These are phyloP conservation scores for Bruguiera sexangula DNA, from an alignment of 345 rosid genomes.

Conservation along the genomic window DNA sequence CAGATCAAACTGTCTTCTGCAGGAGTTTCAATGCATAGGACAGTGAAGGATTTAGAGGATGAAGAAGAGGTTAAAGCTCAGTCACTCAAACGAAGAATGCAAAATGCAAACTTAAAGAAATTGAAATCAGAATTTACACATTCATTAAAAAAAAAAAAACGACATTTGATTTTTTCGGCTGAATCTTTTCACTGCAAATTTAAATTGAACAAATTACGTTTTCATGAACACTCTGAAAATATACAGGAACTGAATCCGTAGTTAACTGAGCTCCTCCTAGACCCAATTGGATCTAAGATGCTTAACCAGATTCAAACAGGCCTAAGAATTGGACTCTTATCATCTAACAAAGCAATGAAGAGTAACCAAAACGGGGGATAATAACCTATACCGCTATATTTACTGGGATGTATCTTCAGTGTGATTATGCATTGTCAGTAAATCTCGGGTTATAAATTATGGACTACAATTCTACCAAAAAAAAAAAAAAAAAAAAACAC, in stretches of 20 bases:
- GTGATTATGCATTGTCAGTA: neutral
- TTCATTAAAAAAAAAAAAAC: neutral
- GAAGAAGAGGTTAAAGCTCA: neutral
- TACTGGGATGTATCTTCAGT: neutral
- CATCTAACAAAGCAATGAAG: too few relatives aligned
- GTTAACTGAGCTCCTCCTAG: neutral
- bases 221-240: neutral
- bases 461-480: too few relatives aligned
- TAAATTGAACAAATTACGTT: neutral
- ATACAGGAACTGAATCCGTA: neutral
- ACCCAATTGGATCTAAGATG: neutral
- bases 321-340: too few relatives aligned
- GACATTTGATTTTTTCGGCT: neutral
- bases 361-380: neutral
- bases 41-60: neutral
- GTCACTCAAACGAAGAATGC: neutral
- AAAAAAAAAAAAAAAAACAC: too few relatives aligned
- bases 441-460: neutral
- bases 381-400: neutral
- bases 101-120: neutral
- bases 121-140: neutral
- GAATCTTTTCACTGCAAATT: neutral
- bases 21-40: slow-evolving; percentile 12
- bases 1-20: slow-evolving; percentile 83
- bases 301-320: neutral